These are phyloP conservation scores for Adansonia madagascariensis DNA, from an alignment of 441 rosid genomes.

Conservation along the genomic window DNA sequence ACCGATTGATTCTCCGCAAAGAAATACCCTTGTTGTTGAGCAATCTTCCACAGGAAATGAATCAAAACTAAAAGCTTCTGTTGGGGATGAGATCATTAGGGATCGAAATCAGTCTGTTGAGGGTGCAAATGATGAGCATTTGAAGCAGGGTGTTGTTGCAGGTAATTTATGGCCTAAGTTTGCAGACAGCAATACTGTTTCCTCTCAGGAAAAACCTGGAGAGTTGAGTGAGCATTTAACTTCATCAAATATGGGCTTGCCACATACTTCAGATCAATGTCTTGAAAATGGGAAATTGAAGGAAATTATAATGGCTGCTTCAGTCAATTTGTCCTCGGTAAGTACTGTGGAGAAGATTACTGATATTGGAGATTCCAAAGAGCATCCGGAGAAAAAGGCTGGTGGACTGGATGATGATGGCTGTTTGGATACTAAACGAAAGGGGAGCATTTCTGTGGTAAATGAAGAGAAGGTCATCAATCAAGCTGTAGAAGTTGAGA, in stretches of 20 bases:
- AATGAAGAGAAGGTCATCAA: constrained; percentile 39
- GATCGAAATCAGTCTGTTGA: constrained; percentile 40
- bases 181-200: constrained; percentile 35
- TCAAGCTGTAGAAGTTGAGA: constrained; percentile 35
- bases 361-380: constrained; percentile 34
- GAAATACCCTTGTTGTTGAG: constrained; percentile 43
- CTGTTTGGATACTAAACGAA: constrained; percentile 34
- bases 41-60: constrained; percentile 45
- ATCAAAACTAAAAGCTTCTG: constrained; percentile 39
- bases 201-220: constrained; percentile 32
- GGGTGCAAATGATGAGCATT: constrained; percentile 41
- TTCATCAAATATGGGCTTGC: constrained; percentile 46
- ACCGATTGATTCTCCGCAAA: constrained; percentile 56
- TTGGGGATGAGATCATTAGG: constrained; percentile 37
- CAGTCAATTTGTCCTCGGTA: constrained; percentile 28
- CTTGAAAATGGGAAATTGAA: constrained; percentile 46
- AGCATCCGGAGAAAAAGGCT: constrained; percentile 35
- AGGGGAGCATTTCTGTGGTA: constrained; percentile 24
- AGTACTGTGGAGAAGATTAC: constrained; percentile 33
- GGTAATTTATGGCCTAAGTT: constrained; percentile 32
- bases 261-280: constrained; percentile 45
- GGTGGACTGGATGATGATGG: constrained; percentile 34
- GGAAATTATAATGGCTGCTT: constrained; percentile 30
- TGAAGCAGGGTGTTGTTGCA: constrained; percentile 37
- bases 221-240: constrained; percentile 40